A percentile compares a stretch with the other conserved stretches of the same genome.
These are phyloP conservation scores for Sphaerulina vaccinii DNA, from an alignment of 2,329 filamentous ascomycete species.

Conservation along the genomic window DNA sequence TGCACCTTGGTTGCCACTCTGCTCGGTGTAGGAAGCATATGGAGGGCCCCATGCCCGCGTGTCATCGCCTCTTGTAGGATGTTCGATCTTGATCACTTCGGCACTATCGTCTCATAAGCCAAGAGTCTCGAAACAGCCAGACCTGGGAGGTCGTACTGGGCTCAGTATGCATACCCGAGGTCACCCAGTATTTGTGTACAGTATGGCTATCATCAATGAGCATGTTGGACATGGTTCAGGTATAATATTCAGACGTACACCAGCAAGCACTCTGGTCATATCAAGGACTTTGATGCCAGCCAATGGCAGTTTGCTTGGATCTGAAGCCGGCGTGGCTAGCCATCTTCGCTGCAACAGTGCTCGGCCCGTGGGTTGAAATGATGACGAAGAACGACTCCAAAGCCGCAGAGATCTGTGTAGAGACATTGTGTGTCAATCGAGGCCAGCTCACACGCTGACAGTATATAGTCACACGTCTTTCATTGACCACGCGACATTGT, in stretches of 20 bases:
- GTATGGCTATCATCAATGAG: constrained; percentile 66
- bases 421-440: not conserved
- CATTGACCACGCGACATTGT: too few relatives aligned
- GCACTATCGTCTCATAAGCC: constrained; percentile 56
- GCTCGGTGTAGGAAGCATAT: constrained; percentile 72
- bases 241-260: constrained; percentile 57
- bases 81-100: constrained; percentile 96
- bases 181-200: constrained; percentile 96
- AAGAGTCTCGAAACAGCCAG: constrained; percentile 32
- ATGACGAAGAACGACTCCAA: constrained; percentile 14
- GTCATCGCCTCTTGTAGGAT: constrained; percentile 86
- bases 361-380: constrained; percentile 11
- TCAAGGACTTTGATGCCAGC: constrained; percentile 87
- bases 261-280: constrained; percentile 93
- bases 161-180: constrained; percentile 68
- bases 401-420: constrained; percentile 19
- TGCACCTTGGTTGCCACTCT: constrained; percentile 56
- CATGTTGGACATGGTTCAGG: not conserved
- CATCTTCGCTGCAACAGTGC: constrained; percentile 33
- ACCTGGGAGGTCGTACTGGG: constrained; percentile 33
- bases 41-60: constrained; percentile 96
- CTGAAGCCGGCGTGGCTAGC: constrained; percentile 44
- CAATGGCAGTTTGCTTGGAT: constrained; percentile 63
- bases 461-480: not conserved
- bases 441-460: not conserved